These are phyloP conservation scores for Sutorius eximius DNA, from an alignment of 1,284 basidiomycete species.

Conservation along the genomic window DNA sequence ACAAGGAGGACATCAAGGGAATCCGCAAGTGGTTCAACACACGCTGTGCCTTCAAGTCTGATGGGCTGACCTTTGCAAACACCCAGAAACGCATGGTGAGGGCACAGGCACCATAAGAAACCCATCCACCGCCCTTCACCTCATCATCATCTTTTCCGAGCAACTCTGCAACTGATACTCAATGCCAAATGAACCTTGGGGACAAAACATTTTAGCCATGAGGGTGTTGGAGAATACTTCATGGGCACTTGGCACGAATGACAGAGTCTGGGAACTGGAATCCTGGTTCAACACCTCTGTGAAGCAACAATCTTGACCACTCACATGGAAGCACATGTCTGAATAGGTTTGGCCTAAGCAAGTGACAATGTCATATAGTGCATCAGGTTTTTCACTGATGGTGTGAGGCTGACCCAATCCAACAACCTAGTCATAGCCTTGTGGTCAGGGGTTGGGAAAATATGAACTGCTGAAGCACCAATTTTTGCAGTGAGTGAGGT, in stretches of 20 bases:
- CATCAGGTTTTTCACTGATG: constrained; percentile 50
- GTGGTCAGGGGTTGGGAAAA: constrained; percentile 48
- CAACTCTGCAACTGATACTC: constrained; percentile 43
- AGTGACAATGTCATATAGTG: constrained; percentile 46
- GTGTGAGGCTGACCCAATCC: constrained; percentile 33
- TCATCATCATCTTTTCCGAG: constrained; percentile 55
- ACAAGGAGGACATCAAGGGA: constrained; percentile 96
- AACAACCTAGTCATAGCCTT: constrained; percentile 26
- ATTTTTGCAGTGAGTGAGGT: constrained; percentile 34
- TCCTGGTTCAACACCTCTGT: constrained; percentile 35
- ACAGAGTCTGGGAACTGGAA: constrained; percentile 47
- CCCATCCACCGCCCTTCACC: constrained; percentile 79
- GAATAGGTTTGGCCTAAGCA: constrained; percentile 42
- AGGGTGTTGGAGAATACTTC: constrained; percentile 55
- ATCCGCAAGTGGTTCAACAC: constrained; percentile 43
- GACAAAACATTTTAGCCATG: constrained; percentile 35
- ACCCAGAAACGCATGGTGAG: constrained; percentile 85
- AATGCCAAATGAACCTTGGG: constrained; percentile 41
- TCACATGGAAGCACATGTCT: constrained; percentile 37
- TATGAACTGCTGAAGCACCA: constrained; percentile 68
- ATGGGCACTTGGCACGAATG: constrained; percentile 52
- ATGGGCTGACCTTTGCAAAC: constrained; percentile 67
- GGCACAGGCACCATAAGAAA: constrained; percentile 81
- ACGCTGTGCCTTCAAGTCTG: neutral
- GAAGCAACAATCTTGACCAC: constrained; percentile 41